phyloP scores from a whole-genome alignment of 1,139 yeast species.

The Meyerozyma smithsonii region DNA sequence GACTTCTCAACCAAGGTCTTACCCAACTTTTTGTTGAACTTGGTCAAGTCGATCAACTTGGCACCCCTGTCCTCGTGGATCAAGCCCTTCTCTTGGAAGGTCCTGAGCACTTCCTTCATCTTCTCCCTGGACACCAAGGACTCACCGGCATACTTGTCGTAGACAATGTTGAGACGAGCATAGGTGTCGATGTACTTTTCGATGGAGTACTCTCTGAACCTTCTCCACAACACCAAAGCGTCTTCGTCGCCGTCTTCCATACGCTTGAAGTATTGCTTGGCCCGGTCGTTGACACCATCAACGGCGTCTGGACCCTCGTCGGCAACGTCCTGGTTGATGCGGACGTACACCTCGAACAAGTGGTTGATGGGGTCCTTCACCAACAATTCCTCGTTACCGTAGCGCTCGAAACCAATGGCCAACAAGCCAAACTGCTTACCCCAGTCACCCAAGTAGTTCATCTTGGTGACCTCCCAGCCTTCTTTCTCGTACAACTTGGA shows the following conservation, averaged over 20 bases:
- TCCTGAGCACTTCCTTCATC: conserved; percentile 63
- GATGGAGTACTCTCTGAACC: conserved; percentile 86
- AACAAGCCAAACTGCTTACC: conserved; percentile 97
- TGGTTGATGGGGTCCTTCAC: conserved; percentile 86
- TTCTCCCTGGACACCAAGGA: conserved; percentile 79
- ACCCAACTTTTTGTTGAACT: conserved; percentile 88
- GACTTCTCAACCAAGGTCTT: conserved; percentile 91
- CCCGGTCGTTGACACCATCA: conserved; percentile 69
- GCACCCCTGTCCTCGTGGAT: conserved; percentile 92
- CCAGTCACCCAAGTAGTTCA: conserved; percentile 98
- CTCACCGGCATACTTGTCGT: conserved; percentile 91
- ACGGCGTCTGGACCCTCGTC: conserved; percentile 65
- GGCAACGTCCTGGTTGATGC: conserved; percentile 73
- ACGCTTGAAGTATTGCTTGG: conserved; percentile 79
- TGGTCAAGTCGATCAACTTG: conserved; percentile 76
- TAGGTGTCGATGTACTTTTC: conserved; percentile 82
- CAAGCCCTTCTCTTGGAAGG: conserved; percentile 64
- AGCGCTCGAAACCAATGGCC: conserved; percentile 86
- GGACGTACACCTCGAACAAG: conserved; percentile 90
- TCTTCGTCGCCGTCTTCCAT: conserved; percentile 94
- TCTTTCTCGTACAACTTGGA: conserved; percentile 83
- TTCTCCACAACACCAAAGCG: conserved; percentile 77
- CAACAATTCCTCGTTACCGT: conserved; percentile 75
- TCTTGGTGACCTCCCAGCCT: conserved; percentile 86
- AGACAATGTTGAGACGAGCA: conserved; percentile 83